Conservation (phyloP, 495 filamentous ascomycete species). For the Oidiodendron maius region DNA sequence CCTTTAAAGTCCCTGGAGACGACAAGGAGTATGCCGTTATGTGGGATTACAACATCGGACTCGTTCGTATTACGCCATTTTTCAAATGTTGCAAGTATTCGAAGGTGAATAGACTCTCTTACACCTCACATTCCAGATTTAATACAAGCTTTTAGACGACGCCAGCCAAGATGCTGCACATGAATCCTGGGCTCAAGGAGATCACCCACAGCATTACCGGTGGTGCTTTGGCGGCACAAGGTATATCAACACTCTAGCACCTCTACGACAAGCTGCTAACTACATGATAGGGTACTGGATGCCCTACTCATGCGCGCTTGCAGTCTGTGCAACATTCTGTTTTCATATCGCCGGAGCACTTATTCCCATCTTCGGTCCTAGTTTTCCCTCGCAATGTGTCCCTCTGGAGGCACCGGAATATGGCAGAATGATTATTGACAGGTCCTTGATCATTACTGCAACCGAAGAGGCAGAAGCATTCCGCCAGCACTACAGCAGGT, state of each 20-base stretch:
- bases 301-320: conserved; percentile 78
- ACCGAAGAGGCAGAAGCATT: conserved; percentile 43
- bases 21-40: conserved; percentile 68
- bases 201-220: conserved; percentile 94
- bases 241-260: conserved; percentile 34
- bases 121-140: neutral
- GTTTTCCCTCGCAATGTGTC: conserved; percentile 71
- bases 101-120: conserved; percentile 53
- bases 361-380: conserved; percentile 80
- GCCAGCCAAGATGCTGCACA: conserved; percentile 71
- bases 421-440: conserved; percentile 63
- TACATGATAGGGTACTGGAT: conserved; percentile 84
- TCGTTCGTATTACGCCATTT: conserved; percentile 89
- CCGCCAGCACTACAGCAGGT: conserved; percentile 21
- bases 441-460: conserved; percentile 41
- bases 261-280: conserved; percentile 3
- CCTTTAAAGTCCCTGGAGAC: conserved; percentile 67
- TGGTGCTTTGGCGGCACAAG: conserved; percentile 83
- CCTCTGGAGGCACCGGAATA: conserved; percentile 48
- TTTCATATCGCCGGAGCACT: conserved; percentile 74
- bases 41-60: conserved; percentile 97
- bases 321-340: conserved; percentile 83
- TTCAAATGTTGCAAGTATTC: conserved; percentile 85
- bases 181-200: conserved; percentile 75
- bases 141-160: conserved; percentile 59